Base-by-base conservation (phyloP, 768 basidiomycete genomes). In the Galerina marginata region DNA sequence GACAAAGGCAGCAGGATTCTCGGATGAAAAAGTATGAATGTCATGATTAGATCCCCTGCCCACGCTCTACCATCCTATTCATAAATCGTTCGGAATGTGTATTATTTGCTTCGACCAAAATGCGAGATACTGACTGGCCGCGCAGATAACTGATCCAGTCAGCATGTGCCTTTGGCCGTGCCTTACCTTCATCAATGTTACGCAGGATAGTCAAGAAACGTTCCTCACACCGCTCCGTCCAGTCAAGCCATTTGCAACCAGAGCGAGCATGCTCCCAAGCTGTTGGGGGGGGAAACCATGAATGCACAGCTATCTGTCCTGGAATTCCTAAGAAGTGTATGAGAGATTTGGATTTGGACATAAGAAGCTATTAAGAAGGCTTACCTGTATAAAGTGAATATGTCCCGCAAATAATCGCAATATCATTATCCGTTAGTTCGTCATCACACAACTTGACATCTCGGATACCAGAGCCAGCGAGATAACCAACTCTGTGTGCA, bases 331-430 rank as follows among this genome's bases (percentile, higher is more conserved):
- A 14, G 48, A 5, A 45, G 3, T 36, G 49, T 15, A n/a, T 59
- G 33, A 33, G 29, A 33, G 4, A 33, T 33, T 33, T 6, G 7
- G 14, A 20, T 9, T n/a, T 11, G 44, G 20, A 20, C 20, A 47
- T 6, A 16, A 9, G 1, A 11, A 38, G 15, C 53, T 15, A 10
- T 26, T 14, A 9, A 52, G 11, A 47, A 53, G 15, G 25, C 43
- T 33, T 48, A 53, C 64, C 48, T 9, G 57, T 61, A 25, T 65
- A 65, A 12, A 65, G 43, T 15, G 53, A 39, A 15, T 65, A 61
- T 23, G 60, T 58, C 14, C 64, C 60, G 26, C 59, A 61, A n/a
- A 65, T 59, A 14, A 56, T 50, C 0, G 64, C 57, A n/a, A 59
- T 29, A 29, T 65, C 64, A 42, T 59, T 4, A 15, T 55, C 64